Evolutionary conservation across 2,329 filamentous ascomycete species (phyloP), one percentile per base, ranked within the genome.

Genomic region (Talaromyces sp.): DNA sequence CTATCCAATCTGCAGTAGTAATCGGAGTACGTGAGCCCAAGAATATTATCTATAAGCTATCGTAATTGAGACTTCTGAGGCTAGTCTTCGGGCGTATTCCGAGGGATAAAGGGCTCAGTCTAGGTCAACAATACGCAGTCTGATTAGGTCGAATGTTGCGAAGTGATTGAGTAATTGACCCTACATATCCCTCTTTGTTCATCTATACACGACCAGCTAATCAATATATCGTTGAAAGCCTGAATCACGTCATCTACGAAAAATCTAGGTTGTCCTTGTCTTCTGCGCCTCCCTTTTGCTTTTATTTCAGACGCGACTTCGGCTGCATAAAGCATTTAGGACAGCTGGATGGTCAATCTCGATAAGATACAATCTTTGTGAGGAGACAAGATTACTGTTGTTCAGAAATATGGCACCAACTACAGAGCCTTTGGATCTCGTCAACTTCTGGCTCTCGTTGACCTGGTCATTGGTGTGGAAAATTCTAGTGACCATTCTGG

Each of bases 401-500:
- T 19, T 8, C 19, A n/a, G 16, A 54, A 64, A 41, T 10, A 67
- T 67, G 66, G 45, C 60, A 13, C 2, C 57, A 24, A 62, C 24
- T 16, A 16, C 63, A 27, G 58, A 66, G 16, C 64, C 64, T 3
- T 59, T 66, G 35, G 50, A 67, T 33, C 41, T 66, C 10, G 58
- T 37, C 45, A 50, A 62, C n/a, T 60, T 62, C 13, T 66, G 61
- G 60, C 13, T 66, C 8, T 60, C 65, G 19, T 33, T 64, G 27
- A 56, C 60, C 14, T 64, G 58, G 62, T 64, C 66, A n/a, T 50
- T 62, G 35, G 16, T 65, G 14, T 67, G 64, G 66, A 67, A 62
- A 37, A 13, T 66, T 9, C 9, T 66, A 13, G 27, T 67, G 1
- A 56, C 57, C 19, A 6, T 67, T 11, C 22, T 67, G 3, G 35